Conservation (phyloP, 2,329 filamentous ascomycete species). For the Periconia macrospinosa region DNA sequence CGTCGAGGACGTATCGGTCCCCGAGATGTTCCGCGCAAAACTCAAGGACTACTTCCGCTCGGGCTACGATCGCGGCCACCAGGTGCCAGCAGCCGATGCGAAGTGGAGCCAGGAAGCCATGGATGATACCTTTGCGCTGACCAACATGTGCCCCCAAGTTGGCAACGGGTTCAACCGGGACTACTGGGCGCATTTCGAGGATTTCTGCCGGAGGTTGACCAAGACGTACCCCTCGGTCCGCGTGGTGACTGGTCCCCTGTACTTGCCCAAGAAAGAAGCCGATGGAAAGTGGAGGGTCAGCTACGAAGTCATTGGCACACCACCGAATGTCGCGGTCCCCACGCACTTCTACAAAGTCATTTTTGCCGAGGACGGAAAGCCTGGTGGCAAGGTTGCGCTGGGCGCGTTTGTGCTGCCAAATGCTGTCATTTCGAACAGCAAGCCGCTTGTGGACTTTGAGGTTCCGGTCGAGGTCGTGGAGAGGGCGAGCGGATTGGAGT, state of each 20-base stretch:
- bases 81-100: conserved; percentile 93
- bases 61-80: conserved; percentile 94
- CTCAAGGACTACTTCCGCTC: conserved; percentile 93
- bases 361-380: conserved; percentile 80
- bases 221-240: conserved; percentile 80
- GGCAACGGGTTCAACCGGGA: conserved; percentile 98
- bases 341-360: conserved; percentile 99
- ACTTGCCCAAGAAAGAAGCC: conserved; percentile 81
- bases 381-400: conserved; percentile 70
- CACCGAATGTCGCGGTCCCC: conserved; percentile 91
- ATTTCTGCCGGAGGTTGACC: conserved; percentile 88
- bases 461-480: conserved; percentile 92
- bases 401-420: conserved; percentile 97
- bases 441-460: conserved; percentile 88
- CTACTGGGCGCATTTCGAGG: conserved; percentile 99
- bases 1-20: conserved; percentile 77
- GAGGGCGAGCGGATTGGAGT: conserved; percentile 88
- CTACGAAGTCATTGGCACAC: conserved; percentile 94
- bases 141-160: conserved; percentile 98
- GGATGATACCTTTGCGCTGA: conserved; percentile 90
- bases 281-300: conserved; percentile 95
- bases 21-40: conserved; percentile 83
- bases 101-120: conserved; percentile 95
- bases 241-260: conserved; percentile 90
- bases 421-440: conserved; percentile 81